Conservation (phyloP, 768 basidiomycete species). For the Nevesoporus exiguus region DNA sequence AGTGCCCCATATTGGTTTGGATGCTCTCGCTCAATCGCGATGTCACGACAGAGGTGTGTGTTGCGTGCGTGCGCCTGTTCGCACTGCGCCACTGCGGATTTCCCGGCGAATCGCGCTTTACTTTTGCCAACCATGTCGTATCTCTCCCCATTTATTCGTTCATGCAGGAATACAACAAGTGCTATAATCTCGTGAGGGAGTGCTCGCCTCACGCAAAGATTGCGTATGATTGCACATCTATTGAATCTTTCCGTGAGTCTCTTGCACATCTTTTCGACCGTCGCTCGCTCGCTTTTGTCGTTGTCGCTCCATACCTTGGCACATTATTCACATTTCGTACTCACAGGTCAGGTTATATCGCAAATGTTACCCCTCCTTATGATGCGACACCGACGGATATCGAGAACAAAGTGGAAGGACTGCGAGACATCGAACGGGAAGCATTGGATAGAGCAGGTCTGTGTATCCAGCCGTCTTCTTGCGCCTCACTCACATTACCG, state of each 20-base stretch:
- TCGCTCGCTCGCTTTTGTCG: too few species aligned
- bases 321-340: background rate
- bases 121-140: background rate
- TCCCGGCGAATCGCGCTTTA: background rate
- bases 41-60: conserved; percentile 58
- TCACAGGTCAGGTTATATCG: conserved; percentile 63
- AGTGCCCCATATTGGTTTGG: conserved; percentile 74
- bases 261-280: background rate
- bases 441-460: conserved; percentile 79
- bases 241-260: conserved; percentile 65
- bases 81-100: conserved; percentile 1
- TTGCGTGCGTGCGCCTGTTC: background rate
- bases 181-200: conserved; percentile 54
- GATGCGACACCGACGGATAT: conserved; percentile 82
- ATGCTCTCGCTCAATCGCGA: conserved; percentile 77
- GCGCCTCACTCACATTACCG: background rate
- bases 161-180: conserved; percentile 69
- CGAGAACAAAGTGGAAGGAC: conserved; percentile 71
- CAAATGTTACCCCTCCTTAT: conserved; percentile 76
- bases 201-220: conserved; percentile 59
- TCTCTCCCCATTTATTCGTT: background rate
- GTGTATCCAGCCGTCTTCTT: conserved; percentile 12
- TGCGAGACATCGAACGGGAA: conserved; percentile 59
- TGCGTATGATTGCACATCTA: conserved; percentile 50
- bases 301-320: too few species aligned